Conservation (phyloP, 345 rosid genomes). For the Hibiscus mutabilis region DNA sequence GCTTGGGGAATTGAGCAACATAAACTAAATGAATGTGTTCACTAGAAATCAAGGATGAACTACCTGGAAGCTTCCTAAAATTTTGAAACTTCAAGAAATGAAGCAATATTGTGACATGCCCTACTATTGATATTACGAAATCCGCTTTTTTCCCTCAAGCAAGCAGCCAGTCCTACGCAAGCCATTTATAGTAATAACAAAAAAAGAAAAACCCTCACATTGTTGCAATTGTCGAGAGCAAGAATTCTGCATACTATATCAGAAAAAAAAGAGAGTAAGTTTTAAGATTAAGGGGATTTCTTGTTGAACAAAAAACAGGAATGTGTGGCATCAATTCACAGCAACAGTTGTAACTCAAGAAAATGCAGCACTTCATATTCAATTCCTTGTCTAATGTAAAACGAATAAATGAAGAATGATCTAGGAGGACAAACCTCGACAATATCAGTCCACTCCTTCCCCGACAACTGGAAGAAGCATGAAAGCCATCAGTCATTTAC, state of each 20-base stretch:
- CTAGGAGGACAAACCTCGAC: constrained; percentile 59
- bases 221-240: constrained; percentile 9
- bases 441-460: constrained; percentile 62
- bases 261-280: neutral
- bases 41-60: too few relatives aligned
- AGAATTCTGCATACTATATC: constrained; percentile 23
- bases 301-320: neutral
- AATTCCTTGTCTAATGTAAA: neutral
- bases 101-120: too few relatives aligned
- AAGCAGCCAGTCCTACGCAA: too few relatives aligned
- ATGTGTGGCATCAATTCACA: neutral
- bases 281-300: too few relatives aligned
- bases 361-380: neutral
- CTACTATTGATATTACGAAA: too few relatives aligned
- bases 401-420: neutral
- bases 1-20: too few relatives aligned
- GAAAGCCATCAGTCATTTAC: constrained; percentile 25
- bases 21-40: too few relatives aligned
- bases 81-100: too few relatives aligned
- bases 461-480: constrained; percentile 48
- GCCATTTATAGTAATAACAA: too few relatives aligned
- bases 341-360: neutral
- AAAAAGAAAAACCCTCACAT: too few relatives aligned
- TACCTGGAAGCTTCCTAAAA: too few relatives aligned
- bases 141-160: too few relatives aligned